A percentile compares a stretch with the other conserved stretches of the same genome.
Conservation (phyloP, 73 alveolate species). For the Paramecium sonneborni region DNA sequence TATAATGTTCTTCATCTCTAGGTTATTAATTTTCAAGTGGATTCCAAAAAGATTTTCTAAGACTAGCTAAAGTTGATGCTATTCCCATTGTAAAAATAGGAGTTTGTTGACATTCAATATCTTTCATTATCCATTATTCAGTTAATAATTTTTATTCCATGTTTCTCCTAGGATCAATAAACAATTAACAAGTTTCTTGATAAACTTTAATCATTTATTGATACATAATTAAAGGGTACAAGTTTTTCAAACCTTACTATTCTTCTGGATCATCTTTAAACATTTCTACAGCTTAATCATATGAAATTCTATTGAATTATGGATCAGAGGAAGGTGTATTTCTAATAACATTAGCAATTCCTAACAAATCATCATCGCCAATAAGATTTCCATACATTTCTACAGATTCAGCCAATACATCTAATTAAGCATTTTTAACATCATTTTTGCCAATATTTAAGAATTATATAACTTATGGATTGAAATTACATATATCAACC, state of each 20-base stretch:
- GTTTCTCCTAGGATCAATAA: conserved; percentile 26
- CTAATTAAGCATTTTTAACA: neutral
- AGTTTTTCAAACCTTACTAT: neutral
- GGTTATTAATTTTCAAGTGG: neutral
- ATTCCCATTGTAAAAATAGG: conserved; percentile 19
- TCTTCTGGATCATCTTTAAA: neutral
- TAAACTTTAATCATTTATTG: neutral
- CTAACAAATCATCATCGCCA: neutral
- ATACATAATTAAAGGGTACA: neutral
- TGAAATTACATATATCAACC: neutral
- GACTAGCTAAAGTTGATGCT: neutral
- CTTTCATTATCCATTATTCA: neutral
- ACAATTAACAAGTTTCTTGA: neutral
- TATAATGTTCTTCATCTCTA: conserved; percentile 55
- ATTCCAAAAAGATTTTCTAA: conserved; percentile 25
- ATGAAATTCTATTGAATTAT: neutral
- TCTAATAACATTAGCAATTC: neutral
- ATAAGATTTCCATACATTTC: neutral
- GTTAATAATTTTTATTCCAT: neutral
- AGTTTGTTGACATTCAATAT: neutral
- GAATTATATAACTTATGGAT: neutral
- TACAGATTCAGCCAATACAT: conserved; percentile 20
- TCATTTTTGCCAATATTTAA: neutral
- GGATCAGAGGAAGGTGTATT: conserved; percentile 4
- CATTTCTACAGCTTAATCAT: conserved; percentile 29